These are phyloP conservation scores for Viridothelium virens DNA, from an alignment of 495 filamentous ascomycete genomes.

Conservation along the genomic window DNA sequence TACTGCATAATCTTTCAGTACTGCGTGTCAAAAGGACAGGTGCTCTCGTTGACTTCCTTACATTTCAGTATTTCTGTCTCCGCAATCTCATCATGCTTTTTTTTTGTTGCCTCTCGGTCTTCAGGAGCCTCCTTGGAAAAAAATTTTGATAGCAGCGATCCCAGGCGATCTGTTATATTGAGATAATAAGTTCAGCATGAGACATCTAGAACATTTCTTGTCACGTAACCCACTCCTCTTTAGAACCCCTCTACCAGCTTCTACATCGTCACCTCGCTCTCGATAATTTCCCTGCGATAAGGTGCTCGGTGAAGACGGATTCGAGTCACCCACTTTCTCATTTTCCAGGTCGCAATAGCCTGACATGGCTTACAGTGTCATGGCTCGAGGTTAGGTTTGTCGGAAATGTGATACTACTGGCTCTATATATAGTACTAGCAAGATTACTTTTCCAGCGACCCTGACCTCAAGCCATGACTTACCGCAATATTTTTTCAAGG, in stretches of 20 bases:
- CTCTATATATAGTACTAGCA: not conserved
- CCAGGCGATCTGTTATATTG: not conserved
- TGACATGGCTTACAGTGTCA: not conserved
- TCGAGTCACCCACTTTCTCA: not conserved
- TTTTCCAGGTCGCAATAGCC: not conserved
- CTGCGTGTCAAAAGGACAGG: not conserved
- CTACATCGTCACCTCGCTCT: too few relatives aligned
- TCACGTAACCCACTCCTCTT: not conserved
- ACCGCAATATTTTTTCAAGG: not conserved
- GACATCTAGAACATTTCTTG: not conserved
- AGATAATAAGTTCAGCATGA: not conserved
- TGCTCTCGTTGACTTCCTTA: not conserved
- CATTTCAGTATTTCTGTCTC: not conserved
- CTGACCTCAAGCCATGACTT: not conserved
- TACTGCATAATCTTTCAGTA: slow-evolving; percentile 22
- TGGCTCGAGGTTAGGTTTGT: too few relatives aligned
- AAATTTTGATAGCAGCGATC: not conserved
- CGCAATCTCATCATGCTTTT: not conserved
- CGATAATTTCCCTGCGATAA: not conserved
- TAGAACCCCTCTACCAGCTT: not conserved
- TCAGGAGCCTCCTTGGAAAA: not conserved
- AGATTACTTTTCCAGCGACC: not conserved
- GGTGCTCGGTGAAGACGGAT: not conserved
- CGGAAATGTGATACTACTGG: too few relatives aligned
- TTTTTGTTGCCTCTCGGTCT: not conserved